phyloP scores from a whole-genome alignment of 2,329 filamentous ascomycete genomes.

The Nemania sp. region DNA sequence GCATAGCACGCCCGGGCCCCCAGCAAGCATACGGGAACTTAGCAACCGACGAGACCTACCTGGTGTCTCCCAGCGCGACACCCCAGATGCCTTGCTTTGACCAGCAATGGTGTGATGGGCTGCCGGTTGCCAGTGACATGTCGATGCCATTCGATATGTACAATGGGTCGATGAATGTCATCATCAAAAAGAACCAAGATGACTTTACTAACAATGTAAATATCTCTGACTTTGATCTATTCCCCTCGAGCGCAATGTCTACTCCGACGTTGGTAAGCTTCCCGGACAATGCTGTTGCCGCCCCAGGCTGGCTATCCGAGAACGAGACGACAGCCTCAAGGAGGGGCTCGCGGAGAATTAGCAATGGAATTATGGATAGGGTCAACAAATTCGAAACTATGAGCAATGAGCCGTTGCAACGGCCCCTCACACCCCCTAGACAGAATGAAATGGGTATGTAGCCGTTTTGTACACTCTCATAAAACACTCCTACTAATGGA shows the following conservation, averaged over 20 bases:
- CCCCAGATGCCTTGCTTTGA: conserved; percentile 67
- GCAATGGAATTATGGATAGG: conserved; percentile 71
- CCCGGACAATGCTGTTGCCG: conserved; percentile 58
- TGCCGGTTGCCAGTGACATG: conserved; percentile 49
- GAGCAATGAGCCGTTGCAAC: conserved; percentile 58
- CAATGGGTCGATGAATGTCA: conserved; percentile 57
- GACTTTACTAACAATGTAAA: conserved; percentile 57
- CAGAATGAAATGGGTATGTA: conserved; percentile 71
- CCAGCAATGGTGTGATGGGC: conserved; percentile 57
- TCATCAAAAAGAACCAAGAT: conserved; percentile 62
- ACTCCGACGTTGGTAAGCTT: conserved; percentile 65
- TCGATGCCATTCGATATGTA: conserved; percentile 63
- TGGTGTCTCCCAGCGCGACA: conserved; percentile 67
- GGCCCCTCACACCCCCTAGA: conserved; percentile 72
- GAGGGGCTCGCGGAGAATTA: conserved; percentile 64
- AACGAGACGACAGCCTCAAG: conserved; percentile 59
- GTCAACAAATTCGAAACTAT: conserved; percentile 70
- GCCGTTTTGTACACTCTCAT: background rate
- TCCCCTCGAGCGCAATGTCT: conserved; percentile 60
- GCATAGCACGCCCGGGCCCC: conserved; percentile 81
- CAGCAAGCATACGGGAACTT: conserved; percentile 55
- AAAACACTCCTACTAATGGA: conserved; percentile 40
- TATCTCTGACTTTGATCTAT: conserved; percentile 64
- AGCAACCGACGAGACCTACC: conserved; percentile 64
- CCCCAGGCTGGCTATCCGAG: conserved; percentile 65